These are phyloP conservation scores for Peniophora sp. DNA, from an alignment of 1,284 basidiomycete species.

Conservation along the genomic window DNA sequence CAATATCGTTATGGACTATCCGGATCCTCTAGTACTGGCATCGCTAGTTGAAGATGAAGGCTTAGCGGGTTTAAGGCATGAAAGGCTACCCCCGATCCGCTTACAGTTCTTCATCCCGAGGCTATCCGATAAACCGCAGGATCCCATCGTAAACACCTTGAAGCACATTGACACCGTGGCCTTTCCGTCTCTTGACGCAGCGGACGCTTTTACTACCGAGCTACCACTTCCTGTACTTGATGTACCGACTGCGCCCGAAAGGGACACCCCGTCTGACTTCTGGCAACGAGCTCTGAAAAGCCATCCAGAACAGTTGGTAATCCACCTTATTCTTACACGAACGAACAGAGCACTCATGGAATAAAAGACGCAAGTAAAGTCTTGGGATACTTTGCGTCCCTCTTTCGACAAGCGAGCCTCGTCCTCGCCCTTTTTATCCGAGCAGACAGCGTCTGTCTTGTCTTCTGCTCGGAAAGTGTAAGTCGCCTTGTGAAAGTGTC, in stretches of 20 bases:
- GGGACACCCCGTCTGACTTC: neutral
- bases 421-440: constrained; percentile 52
- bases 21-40: no score
- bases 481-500: constrained; percentile 15
- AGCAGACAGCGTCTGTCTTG: constrained; percentile 44
- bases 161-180: constrained; percentile 12
- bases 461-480: constrained; percentile 51
- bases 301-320: neutral
- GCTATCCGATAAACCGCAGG: constrained; percentile 61
- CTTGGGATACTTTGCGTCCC: constrained; percentile 51
- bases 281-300: constrained; percentile 8
- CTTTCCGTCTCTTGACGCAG: neutral
- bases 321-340: no score
- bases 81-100: constrained; percentile 15
- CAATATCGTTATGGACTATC: no score
- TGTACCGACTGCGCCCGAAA: neutral
- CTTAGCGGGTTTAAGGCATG: neutral
- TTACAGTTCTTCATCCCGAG: constrained; percentile 50
- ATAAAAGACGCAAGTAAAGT: constrained; percentile 31
- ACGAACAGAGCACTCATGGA: no score
- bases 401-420: constrained; percentile 21
- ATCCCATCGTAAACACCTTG: constrained; percentile 61
- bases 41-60: no score
- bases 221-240: neutral
- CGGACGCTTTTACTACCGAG: neutral